Base-by-base conservation (phyloP, 1,284 basidiomycete species). In the Tylopilus orsonianus region DNA sequence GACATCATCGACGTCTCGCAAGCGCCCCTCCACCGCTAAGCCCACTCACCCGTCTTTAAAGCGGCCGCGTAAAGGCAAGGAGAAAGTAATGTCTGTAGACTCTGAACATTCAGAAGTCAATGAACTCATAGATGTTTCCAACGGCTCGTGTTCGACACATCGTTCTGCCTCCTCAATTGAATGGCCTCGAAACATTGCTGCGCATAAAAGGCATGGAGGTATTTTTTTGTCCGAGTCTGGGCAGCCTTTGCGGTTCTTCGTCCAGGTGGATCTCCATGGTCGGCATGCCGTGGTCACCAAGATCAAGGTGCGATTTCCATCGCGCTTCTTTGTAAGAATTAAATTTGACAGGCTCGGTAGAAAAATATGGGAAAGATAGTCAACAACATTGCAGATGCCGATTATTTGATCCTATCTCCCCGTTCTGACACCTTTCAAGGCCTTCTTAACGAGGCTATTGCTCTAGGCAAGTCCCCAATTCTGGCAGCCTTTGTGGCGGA, bases 341-440 rank as follows among this genome's bases (percentile, higher is more conserved):
- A 27, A 16, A 47, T 41, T 20, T 9, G n/a, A 62, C 32, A 5
- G 5, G 19, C 47, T 38, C 18, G 10, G 26, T 58, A 87, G 85
- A 81, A 74, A 75, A 72, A 82, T 50, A 83, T 81, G 7, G 85
- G 86, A 12, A 71, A 61, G 52, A 78, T 86, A 35, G 72, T 72
- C 7, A 69, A 71, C 14, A 72, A 75, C 34, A 72, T 77, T n/a
- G 57, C 65, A 5, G 67, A 71, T 14, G 84, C 85, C 5, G 76
- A 83, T 56, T 84, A 78, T 58, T 74, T 75, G 13, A 73, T 88
- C 24, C 66, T 88, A 37, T 75, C 74, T 39, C 58, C 71, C 19
- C 71, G 71, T 33, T 72, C 75, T 19, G 77, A 75, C 53, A 72
- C 73, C 6, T 85, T 76, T 51, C 67, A 69, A 13, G 69, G 72